Evolutionary conservation across 768 basidiomycete species (phyloP).

Genomic region (Hydnomerulius pinastri): DNA sequence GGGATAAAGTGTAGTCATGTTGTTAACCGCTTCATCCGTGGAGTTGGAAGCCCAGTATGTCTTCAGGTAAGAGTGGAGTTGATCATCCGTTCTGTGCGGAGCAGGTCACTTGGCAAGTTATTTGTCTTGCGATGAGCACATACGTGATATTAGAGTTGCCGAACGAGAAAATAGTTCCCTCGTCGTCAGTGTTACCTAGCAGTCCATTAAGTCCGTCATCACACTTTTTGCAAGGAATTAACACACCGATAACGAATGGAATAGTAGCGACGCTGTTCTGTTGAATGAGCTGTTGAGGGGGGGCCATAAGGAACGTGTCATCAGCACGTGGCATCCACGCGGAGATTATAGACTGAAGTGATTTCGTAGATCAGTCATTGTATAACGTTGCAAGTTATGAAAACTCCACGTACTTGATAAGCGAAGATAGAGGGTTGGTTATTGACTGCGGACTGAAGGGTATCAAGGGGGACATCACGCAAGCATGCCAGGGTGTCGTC

Average conservation of each 20-base stretch:
- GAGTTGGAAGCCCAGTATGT: conserved; percentile 21
- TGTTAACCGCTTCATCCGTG: not conserved
- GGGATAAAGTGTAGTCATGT: conserved; percentile 32
- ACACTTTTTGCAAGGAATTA: conserved; percentile 9
- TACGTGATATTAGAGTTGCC: conserved; percentile 32
- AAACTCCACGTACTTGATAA: conserved; percentile 38
- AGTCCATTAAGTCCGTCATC: conserved; percentile 1
- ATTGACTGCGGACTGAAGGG: conserved; percentile 42
- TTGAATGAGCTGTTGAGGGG: conserved; percentile 44
- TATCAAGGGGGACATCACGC: conserved; percentile 37
- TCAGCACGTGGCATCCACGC: conserved; percentile 54
- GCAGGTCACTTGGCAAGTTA: not conserved
- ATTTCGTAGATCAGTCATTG: not conserved
- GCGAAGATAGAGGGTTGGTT: conserved; percentile 39
- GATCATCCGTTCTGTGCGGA: conserved; percentile 20
- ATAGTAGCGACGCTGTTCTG: conserved; percentile 48
- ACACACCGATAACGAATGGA: conserved; percentile 46
- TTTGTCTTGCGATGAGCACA: not conserved
- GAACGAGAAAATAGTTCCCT: conserved; percentile 48
- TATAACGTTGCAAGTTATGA: not conserved
- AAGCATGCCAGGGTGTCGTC: conserved; percentile 45
- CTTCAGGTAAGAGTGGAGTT: conserved; percentile 16
- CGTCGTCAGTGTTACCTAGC: conserved; percentile 56
- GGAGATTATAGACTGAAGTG: conserved; percentile 40
- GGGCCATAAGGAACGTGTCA: conserved; percentile 48